Conservation (phyloP, 495 filamentous ascomycete genomes). For the Talaromyces liani region DNA sequence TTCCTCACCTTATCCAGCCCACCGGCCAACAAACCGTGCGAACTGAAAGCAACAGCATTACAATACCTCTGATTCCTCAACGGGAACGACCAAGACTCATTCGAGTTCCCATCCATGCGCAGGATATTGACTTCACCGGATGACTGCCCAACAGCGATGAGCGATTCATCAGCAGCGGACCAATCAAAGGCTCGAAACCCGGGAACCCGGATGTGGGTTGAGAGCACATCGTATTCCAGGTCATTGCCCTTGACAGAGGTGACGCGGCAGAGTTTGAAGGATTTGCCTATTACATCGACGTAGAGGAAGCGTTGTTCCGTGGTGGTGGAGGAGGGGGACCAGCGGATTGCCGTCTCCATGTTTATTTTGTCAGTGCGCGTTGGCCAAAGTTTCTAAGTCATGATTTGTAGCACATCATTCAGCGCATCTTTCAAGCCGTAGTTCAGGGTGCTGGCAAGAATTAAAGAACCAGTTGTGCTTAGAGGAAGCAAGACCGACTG, state of each 20-base stretch:
- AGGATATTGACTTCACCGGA: constrained; percentile 80
- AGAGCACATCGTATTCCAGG: constrained; percentile 60
- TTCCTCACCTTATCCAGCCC: constrained; percentile 87
- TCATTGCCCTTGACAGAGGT: constrained; percentile 48
- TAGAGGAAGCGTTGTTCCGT: constrained; percentile 66
- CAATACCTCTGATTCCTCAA: constrained; percentile 82
- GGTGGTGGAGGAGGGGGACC: constrained; percentile 73
- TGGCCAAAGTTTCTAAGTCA: background rate
- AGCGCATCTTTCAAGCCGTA: background rate
- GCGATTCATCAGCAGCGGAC: constrained; percentile 69
- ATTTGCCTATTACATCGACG: constrained; percentile 73
- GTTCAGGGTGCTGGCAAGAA: background rate
- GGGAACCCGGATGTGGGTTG: constrained; percentile 74
- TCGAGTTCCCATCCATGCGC: constrained; percentile 60
- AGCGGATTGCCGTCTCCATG: constrained; percentile 73
- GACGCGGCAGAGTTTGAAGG: constrained; percentile 72
- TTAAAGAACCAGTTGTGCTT: background rate
- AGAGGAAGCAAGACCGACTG: background rate
- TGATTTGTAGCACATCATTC: background rate
- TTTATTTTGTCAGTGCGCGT: background rate
- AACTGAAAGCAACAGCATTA: constrained; percentile 86
- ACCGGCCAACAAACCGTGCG: constrained; percentile 69
- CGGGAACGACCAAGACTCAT: constrained; percentile 60
- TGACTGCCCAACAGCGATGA: constrained; percentile 78
- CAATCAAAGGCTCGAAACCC: constrained; percentile 89